phyloP scores from a whole-genome alignment of 345 rosid genomes.

The Syzygium oleosum region DNA sequence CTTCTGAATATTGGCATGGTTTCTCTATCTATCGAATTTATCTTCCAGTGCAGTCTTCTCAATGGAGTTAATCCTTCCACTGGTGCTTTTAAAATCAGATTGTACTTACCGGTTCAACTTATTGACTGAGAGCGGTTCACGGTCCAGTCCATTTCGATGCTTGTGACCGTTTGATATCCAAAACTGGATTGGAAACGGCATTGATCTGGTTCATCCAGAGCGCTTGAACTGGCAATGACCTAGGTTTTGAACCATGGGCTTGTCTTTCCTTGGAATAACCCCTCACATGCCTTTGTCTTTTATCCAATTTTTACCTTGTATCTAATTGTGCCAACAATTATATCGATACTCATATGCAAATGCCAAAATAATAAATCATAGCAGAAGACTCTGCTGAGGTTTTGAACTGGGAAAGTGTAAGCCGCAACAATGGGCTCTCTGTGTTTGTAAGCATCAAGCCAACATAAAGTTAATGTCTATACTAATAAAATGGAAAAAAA shows the following conservation, averaged over 20 bases:
- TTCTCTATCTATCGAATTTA: neutral
- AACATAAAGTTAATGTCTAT: neutral
- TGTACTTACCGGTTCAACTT: neutral
- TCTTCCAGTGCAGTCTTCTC: neutral
- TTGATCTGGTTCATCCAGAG: neutral
- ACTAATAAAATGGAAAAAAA: neutral
- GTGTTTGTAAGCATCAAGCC: neutral
- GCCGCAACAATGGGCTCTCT: neutral
- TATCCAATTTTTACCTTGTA: neutral
- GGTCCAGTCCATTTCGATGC: neutral
- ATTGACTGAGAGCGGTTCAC: neutral
- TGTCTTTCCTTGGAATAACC: neutral
- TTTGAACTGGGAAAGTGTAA: neutral
- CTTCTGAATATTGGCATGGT: neutral
- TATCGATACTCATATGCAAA: neutral
- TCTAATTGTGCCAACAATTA: neutral
- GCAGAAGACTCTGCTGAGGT: neutral
- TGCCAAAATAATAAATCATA: neutral
- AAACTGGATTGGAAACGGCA: neutral
- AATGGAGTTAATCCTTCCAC: neutral
- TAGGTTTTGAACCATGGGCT: neutral
- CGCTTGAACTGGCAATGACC: neutral
- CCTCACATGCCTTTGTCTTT: neutral
- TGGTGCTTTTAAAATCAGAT: neutral
- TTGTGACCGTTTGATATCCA: neutral